These are phyloP conservation scores for Trichoderma orchidacearum DNA, from an alignment of 495 filamentous ascomycete genomes.

Conservation along the genomic window DNA sequence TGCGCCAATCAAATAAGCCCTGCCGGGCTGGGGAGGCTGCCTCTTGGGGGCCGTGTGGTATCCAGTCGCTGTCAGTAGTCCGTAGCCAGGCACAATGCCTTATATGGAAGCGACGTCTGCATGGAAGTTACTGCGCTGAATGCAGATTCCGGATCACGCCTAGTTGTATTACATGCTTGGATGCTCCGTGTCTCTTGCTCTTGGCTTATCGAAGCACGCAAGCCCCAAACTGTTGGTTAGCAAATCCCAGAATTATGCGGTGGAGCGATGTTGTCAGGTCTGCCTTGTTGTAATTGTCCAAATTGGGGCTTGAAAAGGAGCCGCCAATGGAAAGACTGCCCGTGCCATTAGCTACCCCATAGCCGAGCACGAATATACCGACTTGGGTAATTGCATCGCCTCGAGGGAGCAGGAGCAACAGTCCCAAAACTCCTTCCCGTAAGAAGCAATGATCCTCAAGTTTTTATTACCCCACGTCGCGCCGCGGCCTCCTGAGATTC, in stretches of 20 bases:
- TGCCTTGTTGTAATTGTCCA: not conserved
- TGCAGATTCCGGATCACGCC: no score
- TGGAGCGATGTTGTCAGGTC: not conserved
- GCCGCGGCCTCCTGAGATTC: not conserved
- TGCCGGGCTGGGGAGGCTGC: constrained; percentile 6
- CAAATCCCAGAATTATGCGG: no score
- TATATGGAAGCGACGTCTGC: no score
- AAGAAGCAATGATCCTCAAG: no score
- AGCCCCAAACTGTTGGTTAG: no score
- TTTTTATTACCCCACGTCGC: not conserved
- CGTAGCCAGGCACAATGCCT: no score
- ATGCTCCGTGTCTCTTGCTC: no score
- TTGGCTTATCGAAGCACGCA: no score
- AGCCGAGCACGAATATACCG: constrained; percentile 6
- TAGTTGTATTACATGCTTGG: no score
- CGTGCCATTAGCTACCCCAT: not conserved
- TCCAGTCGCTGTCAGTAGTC: not conserved
- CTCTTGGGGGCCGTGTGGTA: constrained; percentile 5
- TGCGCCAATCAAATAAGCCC: constrained; percentile 10
- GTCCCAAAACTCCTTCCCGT: no score
- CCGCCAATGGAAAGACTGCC: not conserved
- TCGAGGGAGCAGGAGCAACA: not conserved
- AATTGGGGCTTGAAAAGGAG: not conserved
- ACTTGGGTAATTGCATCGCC: not conserved
- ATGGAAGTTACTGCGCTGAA: no score